Base-by-base conservation (phyloP, 495 filamentous ascomycete species). In the Aspergillus kassunensis region DNA sequence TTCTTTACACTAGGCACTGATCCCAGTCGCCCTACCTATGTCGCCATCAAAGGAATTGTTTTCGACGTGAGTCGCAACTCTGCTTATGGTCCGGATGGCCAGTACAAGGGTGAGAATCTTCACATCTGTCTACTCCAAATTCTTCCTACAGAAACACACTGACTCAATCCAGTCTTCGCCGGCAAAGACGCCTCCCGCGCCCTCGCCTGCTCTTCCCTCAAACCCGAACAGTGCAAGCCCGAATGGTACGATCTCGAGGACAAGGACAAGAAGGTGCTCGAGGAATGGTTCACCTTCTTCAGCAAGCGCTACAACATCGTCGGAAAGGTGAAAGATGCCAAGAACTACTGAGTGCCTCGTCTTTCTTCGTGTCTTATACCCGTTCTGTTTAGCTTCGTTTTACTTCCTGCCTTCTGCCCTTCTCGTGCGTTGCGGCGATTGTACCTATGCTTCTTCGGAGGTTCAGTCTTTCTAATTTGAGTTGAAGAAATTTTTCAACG, bases 281-380 rank as follows among this genome's bases (percentile, higher is more conserved):
- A 89, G 19, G 95, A 97, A 63, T 99, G 93, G 93, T 84, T 81
- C 46, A 95, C 86, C 3, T 98, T 95, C 73, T 98, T 97, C 73
- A 86, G 83, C 59, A 98, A 97, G 72, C 78, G 93, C 34, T 98
- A 98, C 65, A 96, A 92, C 61, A 82, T 97, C 49, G 85, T 97
- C 34, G 93, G 93, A 27, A 81, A 81, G 65, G 87, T 95, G 8
- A 68, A 84, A 56, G 68, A 65, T 44, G 71, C 71, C 6, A 68
- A 54, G 27, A 74, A 74, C 49, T 62, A 53, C 33, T 69, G 53
- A 58, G 19, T 2, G 13, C 31, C 15, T 45, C 19, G 27, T 8
- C 11, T 48, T 27, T 27, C 21, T 18, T 49, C 45, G 15, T 29
- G n/a, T 39, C 23, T 46, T 33, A 56, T 45, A 49, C 36, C 44